Percentiles rank a stretch among this genome's conserved stretches.
Conservation (phyloP, 176 grass and related monocot species). For the Puccinellia tenuiflora region DNA sequence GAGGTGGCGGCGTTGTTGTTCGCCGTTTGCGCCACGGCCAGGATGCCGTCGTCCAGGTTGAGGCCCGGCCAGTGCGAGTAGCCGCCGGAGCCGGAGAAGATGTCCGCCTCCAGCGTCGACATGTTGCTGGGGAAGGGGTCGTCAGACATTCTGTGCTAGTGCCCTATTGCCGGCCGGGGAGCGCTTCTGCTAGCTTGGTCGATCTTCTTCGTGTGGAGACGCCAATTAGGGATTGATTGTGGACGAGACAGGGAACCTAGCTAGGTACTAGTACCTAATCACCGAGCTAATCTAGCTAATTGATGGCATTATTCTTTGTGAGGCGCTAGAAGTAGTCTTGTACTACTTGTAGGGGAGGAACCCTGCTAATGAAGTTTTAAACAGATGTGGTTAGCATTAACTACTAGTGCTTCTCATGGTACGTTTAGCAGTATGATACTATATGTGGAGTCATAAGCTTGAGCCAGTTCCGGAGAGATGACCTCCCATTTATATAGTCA, state of each 20-base stretch:
- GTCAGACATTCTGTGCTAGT: constrained; percentile 27
- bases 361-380: constrained; percentile 14
- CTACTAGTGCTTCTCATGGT: neutral
- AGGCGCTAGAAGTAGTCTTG: neutral
- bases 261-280: neutral
- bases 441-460: neutral
- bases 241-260: neutral
- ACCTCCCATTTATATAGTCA: constrained; percentile 29
- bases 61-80: constrained; percentile 15
- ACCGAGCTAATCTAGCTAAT: neutral
- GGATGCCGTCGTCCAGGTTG: constrained; percentile 28
- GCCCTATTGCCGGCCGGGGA: constrained; percentile 22
- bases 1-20: constrained; percentile 28
- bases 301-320: neutral
- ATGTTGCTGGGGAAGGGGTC: constrained; percentile 51
- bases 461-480: constrained; percentile 1
- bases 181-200: neutral
- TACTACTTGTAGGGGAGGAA: neutral
- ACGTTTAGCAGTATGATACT: neutral
- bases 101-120: constrained; percentile 38
- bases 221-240: neutral
- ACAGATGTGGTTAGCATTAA: neutral
- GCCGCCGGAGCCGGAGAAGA: constrained; percentile 18
- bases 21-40: neutral
- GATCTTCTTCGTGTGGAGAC: neutral